Percentiles rank a stretch among this genome's conserved stretches.
phyloP scores from a whole-genome alignment of 2,329 filamentous ascomycete genomes.

The Colletotrichum magnum region DNA sequence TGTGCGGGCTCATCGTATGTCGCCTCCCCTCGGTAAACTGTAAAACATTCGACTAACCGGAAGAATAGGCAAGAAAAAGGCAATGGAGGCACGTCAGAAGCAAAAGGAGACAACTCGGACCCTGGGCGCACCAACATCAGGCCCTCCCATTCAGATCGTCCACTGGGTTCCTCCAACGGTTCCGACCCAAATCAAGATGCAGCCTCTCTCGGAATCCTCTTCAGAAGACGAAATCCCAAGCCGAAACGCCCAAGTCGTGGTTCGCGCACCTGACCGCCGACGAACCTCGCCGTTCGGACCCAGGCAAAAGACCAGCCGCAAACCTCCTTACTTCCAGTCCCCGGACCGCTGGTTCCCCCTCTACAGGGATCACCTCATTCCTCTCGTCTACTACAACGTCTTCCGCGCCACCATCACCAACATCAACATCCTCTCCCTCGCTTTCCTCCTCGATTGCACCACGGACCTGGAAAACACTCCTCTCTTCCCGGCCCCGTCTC shows the following conservation, averaged over 20 bases:
- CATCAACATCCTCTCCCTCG: slow-evolving; percentile 48
- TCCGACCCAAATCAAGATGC: not conserved
- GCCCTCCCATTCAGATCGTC: slow-evolving; percentile 1
- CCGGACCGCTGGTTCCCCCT: slow-evolving; percentile 43
- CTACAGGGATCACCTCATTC: slow-evolving; percentile 49
- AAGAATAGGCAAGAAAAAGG: slow-evolving; percentile 36
- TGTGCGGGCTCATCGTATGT: slow-evolving; percentile 51
- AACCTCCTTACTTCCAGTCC: slow-evolving; percentile 11
- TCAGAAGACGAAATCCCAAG: not conserved
- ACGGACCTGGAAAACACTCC: slow-evolving; percentile 39
- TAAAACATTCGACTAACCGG: not conserved
- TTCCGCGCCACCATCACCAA: slow-evolving; percentile 53
- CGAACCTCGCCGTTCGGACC: not conserved
- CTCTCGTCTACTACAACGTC: slow-evolving; percentile 55
- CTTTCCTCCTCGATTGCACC: slow-evolving; percentile 39
- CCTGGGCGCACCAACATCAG: not conserved
- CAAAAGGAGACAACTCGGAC: not conserved
- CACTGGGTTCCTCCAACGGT: not conserved
- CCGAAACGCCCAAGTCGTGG: not conserved
- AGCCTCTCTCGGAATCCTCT: not conserved
- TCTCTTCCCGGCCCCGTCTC: slow-evolving; percentile 40
- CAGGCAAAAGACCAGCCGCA: not conserved
- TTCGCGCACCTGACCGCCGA: not conserved
- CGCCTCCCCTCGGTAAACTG: fast-evolving
- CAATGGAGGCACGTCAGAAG: slow-evolving; percentile 1